Conservation (phyloP, 495 filamentous ascomycete genomes). For the Articulospora tetracladia region DNA sequence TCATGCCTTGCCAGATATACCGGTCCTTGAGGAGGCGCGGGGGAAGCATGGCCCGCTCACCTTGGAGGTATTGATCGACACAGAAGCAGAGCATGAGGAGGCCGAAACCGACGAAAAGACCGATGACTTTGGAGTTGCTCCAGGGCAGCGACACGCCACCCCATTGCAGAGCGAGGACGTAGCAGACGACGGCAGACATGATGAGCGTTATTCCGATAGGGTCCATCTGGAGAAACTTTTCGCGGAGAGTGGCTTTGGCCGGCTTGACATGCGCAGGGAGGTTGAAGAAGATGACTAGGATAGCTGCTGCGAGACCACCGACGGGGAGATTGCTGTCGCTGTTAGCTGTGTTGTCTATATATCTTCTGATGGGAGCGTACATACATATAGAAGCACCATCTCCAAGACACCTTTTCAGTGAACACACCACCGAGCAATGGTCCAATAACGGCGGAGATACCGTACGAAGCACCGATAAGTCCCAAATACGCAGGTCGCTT, state of each 20-base stretch:
- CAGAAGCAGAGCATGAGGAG: constrained; percentile 42
- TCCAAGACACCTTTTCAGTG: constrained; percentile 50
- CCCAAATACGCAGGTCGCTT: constrained; percentile 62
- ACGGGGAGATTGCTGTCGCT: constrained; percentile 43
- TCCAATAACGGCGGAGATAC: constrained; percentile 40
- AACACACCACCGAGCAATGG: constrained; percentile 61
- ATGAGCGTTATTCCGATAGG: constrained; percentile 44
- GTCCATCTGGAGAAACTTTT: constrained; percentile 46
- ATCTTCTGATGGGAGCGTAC: background rate
- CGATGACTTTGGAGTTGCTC: constrained; percentile 36
- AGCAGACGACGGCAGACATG: constrained; percentile 47
- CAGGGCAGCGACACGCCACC: constrained; percentile 53
- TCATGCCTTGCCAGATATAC: constrained; percentile 21
- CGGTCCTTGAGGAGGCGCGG: constrained; percentile 32
- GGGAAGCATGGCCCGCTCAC: constrained; percentile 35
- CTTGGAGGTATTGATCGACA: constrained; percentile 51
- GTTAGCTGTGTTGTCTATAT: background rate
- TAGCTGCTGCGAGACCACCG: constrained; percentile 52
- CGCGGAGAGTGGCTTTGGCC: constrained; percentile 25
- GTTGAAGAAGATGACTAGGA: constrained; percentile 51
- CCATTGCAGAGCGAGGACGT: constrained; percentile 62
- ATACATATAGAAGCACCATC: constrained; percentile 58
- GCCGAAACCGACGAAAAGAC: constrained; percentile 44
- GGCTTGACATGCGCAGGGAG: constrained; percentile 31
- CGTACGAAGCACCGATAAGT: constrained; percentile 40